Base-by-base conservation (phyloP, 1,139 yeast species). In the Saccharomyces hybrid region DNA sequence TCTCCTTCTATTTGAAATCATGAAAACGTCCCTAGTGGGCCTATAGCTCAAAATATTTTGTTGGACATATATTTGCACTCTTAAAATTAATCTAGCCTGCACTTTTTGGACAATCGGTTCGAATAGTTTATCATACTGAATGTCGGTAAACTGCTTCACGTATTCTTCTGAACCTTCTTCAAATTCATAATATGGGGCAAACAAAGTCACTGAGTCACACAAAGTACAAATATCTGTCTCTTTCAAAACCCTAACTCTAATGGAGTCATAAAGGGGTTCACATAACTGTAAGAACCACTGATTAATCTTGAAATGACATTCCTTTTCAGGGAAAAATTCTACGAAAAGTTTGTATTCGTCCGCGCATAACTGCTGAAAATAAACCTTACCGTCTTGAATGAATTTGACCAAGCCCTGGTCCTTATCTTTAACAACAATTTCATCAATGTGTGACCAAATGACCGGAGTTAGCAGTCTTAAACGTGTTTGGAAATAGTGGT, bases 41-140 rank as follows among this genome's bases (percentile, higher is more conserved):
- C 76, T 80, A 64, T 86, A 88, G 46, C 78, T 79, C 31, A 81
- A 78, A 54, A 89, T 81, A 56, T 82, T 84, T 44, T 80, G 78
- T 60, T 87, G 95, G 44, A 87, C 81, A 61, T 80, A 84, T 7
- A 80, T 76, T 64, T 89, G 95, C 5, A 87, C 84, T 61, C 93
- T 76, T 69, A 90, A 88, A 1, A 89, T 84, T 47, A 91, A 74
- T 56, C 96, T 75, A 2, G 89, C 78, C 69, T 91, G 97, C 1
- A 85, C 81, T 62, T 88, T 96, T 56, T 82, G 82, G 26, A 87
- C 70, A 11, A 90, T 78, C 0, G 96, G 90, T 56, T 80, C 81
- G 61, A 88, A 84, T 5, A 88, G 72, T 48, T 75, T 76, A 11
- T 85, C 87, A 56, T 78, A 77, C 57, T 81, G 76, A 16, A 81